Evolutionary conservation across 192 early-diverging fungal genomes (phyloP), one percentile per base, ranked within the genome.

Genomic region (Dimargaris xerosporica): DNA sequence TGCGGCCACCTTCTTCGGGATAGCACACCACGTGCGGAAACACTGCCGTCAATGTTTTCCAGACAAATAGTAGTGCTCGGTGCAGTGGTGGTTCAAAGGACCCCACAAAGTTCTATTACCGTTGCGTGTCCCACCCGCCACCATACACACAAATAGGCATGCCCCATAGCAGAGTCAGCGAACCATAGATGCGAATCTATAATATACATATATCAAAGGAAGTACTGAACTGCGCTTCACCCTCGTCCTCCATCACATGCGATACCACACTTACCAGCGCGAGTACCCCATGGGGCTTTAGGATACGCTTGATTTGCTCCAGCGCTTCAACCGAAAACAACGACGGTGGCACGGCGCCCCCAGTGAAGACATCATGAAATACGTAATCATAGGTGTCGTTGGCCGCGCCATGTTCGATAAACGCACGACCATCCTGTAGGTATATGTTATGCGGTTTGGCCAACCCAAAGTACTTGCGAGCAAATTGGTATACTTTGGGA

Each of bases 331-430:
- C 70, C 7, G 87, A 84, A 66, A 91, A 91, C 67, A 96, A 72
- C 2, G 68, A 47, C 4, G 76, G 68, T 5, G 88, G 84, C 4
- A 93, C 85, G 3, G 80, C 78, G 0, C 93, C 93, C 47, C 91
- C 91, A 0, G 91, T 90, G 67, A 96, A 96, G n/a, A 96, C 89
- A 71, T 96, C 93, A 67, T 93, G 93, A 17, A 92, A 69, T 30
- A 96, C 73, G 69, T 83, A 92, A 67, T 93, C 89, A 70, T 93
- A 96, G 34, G 68, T 71, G 44, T 55, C 53, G 0, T 64, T 42
- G 6, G 56, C 65, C 0, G 78, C 78, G 19, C 73, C 69, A n/a
- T 60, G 58, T 61, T 90, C 80, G 25, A 96, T 72, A 63, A 85
- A 90, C 31, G 64, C 64, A 19, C 93, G 76, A 1, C 89, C 93